Base-by-base conservation (phyloP, 106 monocot species). In the Chionographis japonica region DNA sequence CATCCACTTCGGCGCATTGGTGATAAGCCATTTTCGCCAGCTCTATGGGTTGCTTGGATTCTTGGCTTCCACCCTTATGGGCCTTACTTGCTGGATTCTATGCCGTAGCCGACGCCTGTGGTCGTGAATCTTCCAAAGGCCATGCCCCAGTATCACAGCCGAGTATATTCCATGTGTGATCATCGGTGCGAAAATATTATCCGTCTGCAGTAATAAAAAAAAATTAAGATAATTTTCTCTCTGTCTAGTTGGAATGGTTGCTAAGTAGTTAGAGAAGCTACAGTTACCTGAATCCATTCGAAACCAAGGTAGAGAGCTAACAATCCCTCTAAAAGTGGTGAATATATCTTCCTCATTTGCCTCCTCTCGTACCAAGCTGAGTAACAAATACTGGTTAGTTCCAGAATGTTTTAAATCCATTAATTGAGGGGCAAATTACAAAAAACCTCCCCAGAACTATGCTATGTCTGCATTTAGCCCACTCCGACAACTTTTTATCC, bases 101-200 rank as follows among this genome's bases (percentile, higher is more conserved):
- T 88, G 59, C 2, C 94, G 86, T 3, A 94, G 72, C 65, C 79
- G 81, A 9, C 84, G 66, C 67, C 80, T 59, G 71, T 95, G 95
- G 42, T 91, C 83, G 43, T 95, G 86, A 73, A 95, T 95, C 78
- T 95, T 95, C 75, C 80, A 82, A 2, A 95, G 86, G 8, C 95
- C 88, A 58, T 91, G 88, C 2, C 95, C 88, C 18, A 95, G 78
- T 12, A 91, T 78, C 8, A 91, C 88, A 3, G 86, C 86, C 8
- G 95, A 95, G 79, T 95, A 91, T 60, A 95, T 95, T 4, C 91
- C 91, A 69, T 95, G 95, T 13, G 91, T 95, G 49, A 95, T 95
- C 91, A 91, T 91, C 7, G 95, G 91, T 8, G 91, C 79, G n/a
- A 95, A 79, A 37, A 91, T 77, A 68, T 95, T 91, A 68, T 82